Base-by-base conservation (phyloP, 208 protist species). In the Crithidia bombi region DNA sequence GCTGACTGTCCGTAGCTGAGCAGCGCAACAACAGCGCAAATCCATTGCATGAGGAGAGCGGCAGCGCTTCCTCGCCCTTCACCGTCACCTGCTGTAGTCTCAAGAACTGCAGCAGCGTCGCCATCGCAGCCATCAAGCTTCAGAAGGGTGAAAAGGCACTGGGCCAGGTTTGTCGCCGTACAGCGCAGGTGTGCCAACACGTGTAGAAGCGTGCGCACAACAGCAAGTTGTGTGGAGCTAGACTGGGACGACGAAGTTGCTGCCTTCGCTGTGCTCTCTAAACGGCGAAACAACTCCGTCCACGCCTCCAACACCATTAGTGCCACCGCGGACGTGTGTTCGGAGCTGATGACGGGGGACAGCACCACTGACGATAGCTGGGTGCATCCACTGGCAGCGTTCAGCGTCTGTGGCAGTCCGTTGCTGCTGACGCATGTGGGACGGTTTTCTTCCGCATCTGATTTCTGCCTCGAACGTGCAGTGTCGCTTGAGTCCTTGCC, bases 1-100 rank as follows among this genome's bases (percentile, higher is more conserved):
- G 55, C 21, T 1, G 56, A 49, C 43, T 76, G 63, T 25, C 70
- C 70, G 47, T 76, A 70, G 35, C 56, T 35, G 26, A 69, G 41
- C 64, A 76, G 17, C 44, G 70, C 35, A 5, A 65, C 56, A 7
- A 32, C 38, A 26, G 63, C 54, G 23, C 70, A 69, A 10, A 65
- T 43, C 62, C 70, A 69, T 17, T 65, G 63, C 33, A 63, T 17
- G 12, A 62, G 25, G 21, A 75, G 55, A 6, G 62, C 52, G 2
- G 12, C 19, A n/a, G 28, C 17, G 23, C 17, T 15, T 21, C 33
- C 41, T 17, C 2, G 15, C 26, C 41, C 23, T 25, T 11, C 39
- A 25, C 11, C 57, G 28, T 21, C n/a, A n/a, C n/a, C n/a, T n/a
- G n/a, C 51, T 3, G 3, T 30, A 21, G 5, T 17, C 30, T 21